These are phyloP conservation scores for Globisporangium canariense DNA, from an alignment of 352 stramenopile species.

Conservation along the genomic window DNA sequence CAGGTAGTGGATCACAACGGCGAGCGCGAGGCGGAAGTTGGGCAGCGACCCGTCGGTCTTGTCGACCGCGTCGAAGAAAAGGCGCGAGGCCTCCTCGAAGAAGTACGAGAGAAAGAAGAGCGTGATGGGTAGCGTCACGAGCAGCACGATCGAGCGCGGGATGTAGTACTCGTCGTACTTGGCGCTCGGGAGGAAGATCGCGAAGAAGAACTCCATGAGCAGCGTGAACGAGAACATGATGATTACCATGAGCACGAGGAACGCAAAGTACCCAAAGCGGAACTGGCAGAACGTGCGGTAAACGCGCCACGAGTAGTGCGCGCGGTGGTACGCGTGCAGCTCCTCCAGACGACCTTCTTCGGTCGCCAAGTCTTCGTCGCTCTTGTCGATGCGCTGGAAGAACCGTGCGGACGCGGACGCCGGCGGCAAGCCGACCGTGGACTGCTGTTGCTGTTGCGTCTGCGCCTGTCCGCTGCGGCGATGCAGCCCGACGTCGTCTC, in stretches of 20 bases:
- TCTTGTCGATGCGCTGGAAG: slow-evolving; percentile 22
- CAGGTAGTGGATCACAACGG: slow-evolving; percentile 76
- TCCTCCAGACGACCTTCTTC: slow-evolving; percentile 51
- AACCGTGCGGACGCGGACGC: slow-evolving; percentile 10
- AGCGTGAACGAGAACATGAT: slow-evolving; percentile 84
- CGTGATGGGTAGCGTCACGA: slow-evolving; percentile 56
- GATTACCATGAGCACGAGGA: slow-evolving; percentile 81
- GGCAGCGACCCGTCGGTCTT: slow-evolving; percentile 64
- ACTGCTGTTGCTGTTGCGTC: neutral
- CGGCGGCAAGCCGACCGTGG: slow-evolving; percentile 3
- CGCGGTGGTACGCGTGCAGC: slow-evolving; percentile 42
- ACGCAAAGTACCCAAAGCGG: slow-evolving; percentile 73
- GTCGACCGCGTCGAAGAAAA: slow-evolving; percentile 75
- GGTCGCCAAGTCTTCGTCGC: slow-evolving; percentile 45
- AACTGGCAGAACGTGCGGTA: slow-evolving; percentile 75
- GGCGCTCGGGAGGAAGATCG: slow-evolving; percentile 76
- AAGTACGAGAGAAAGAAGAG: slow-evolving; percentile 81
- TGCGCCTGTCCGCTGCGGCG: neutral
- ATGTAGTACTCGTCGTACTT: slow-evolving; percentile 70
- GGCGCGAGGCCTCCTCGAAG: slow-evolving; percentile 63
- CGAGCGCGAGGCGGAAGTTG: slow-evolving; percentile 75
- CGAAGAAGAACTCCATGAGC: slow-evolving; percentile 86
- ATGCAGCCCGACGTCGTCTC: neutral
- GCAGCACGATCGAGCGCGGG: slow-evolving; percentile 46
- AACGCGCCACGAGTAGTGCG: slow-evolving; percentile 50